phyloP scores from a whole-genome alignment of 371 early-diverging fungal species.

The Mucor ambiguus region DNA sequence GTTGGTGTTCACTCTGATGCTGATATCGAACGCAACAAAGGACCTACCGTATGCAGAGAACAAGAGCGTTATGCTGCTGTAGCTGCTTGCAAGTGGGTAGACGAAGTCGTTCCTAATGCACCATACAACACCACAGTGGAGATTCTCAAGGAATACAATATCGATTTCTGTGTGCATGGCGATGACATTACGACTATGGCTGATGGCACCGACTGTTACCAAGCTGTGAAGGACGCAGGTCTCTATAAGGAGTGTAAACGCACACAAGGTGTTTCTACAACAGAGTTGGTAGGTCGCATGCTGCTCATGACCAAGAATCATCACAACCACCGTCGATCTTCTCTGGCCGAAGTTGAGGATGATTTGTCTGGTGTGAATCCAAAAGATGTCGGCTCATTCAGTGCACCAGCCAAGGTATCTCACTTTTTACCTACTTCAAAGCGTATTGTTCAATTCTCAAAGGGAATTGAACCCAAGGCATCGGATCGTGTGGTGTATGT shows the following conservation, averaged over 20 bases:
- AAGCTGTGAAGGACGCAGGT: constrained; percentile 93
- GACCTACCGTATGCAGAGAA: constrained; percentile 95
- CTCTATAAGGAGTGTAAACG: constrained; percentile 93
- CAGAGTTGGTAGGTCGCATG: constrained; percentile 96
- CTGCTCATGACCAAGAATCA: constrained; percentile 90
- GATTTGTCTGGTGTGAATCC: constrained; percentile 65
- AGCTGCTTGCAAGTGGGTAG: constrained; percentile 96
- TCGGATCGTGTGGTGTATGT: constrained; percentile 84
- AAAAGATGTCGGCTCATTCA: constrained; percentile 64
- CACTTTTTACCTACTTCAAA: constrained; percentile 88
- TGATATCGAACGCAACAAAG: constrained; percentile 92
- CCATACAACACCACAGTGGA: constrained; percentile 93
- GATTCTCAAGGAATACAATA: constrained; percentile 78
- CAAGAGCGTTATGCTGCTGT: constrained; percentile 95
- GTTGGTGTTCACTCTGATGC: constrained; percentile 96
- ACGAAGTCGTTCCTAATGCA: constrained; percentile 90
- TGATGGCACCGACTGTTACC: constrained; percentile 96
- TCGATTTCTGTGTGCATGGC: constrained; percentile 95
- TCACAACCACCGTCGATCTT: constrained; percentile 61
- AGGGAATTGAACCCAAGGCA: constrained; percentile 73
- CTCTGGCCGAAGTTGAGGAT: constrained; percentile 22
- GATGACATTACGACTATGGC: constrained; percentile 95
- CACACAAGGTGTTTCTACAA: constrained; percentile 92
- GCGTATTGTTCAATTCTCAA: constrained; percentile 87
- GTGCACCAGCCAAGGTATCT: constrained; percentile 58